Evolutionary conservation across 495 filamentous ascomycete genomes (phyloP).

Genomic region (Hypoxylon fuscum): DNA sequence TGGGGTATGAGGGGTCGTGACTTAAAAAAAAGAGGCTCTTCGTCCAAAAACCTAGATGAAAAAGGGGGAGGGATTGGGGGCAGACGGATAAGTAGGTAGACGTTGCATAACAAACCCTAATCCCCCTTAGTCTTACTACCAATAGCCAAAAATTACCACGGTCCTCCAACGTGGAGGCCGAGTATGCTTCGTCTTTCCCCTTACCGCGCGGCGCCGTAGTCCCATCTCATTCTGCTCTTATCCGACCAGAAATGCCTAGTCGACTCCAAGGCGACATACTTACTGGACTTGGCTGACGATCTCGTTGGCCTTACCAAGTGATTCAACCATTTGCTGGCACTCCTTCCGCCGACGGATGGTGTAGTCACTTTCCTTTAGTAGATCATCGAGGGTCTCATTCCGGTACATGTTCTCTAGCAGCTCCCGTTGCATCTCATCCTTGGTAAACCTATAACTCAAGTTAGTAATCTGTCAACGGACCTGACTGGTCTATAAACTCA

Average conservation of each 20-base stretch:
- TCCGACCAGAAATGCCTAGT: slow-evolving; percentile 6
- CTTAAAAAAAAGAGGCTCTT: slow-evolving; percentile 3
- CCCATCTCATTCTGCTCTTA: slow-evolving; percentile 5
- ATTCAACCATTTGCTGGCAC: slow-evolving; percentile 99
- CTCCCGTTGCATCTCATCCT: slow-evolving; percentile 98
- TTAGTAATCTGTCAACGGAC: slow-evolving; percentile 27
- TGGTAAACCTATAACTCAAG: slow-evolving; percentile 74
- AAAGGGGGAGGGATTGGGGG: slow-evolving; percentile 3
- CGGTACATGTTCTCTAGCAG: slow-evolving; percentile 98
- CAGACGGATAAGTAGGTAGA: no score
- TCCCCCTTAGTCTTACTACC: slow-evolving; percentile 12
- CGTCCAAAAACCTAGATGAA: slow-evolving; percentile 12
- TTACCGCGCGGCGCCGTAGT: slow-evolving; percentile 4
- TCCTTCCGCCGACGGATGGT: slow-evolving; percentile 95
- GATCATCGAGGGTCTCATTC: slow-evolving; percentile 84
- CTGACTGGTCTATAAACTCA: slow-evolving; percentile 61
- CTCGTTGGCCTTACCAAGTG: slow-evolving; percentile 84
- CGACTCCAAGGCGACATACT: slow-evolving; percentile 23
- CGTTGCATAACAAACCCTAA: slow-evolving; percentile 27
- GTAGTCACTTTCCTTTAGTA: slow-evolving; percentile 98
- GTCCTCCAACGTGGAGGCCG: slow-evolving; percentile 6
- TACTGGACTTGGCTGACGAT: slow-evolving; percentile 98
- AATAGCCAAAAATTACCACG: slow-evolving; percentile 8
- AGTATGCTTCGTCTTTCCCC: background rate
- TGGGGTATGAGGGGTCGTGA: slow-evolving; percentile 33